These are phyloP conservation scores for Eucalyptus cloeziana DNA, from an alignment of 345 rosid genomes.

Conservation along the genomic window DNA sequence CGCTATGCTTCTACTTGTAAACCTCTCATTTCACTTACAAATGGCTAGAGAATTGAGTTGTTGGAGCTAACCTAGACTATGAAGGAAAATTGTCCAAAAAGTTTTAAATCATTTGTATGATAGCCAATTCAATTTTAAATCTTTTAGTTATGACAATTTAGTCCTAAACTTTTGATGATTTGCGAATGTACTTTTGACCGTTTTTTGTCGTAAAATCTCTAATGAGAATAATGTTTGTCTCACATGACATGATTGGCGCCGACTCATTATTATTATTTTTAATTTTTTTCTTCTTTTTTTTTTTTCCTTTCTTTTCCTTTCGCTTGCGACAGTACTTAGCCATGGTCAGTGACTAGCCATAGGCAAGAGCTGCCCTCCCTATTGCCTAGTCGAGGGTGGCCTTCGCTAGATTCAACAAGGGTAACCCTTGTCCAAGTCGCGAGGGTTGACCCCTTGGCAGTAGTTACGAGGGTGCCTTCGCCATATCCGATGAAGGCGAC, in stretches of 20 bases:
- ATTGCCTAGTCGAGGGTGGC: not conserved
- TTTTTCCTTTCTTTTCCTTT: too few species aligned
- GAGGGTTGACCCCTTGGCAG: not conserved
- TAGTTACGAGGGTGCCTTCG: rapidly evolving
- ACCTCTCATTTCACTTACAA: not conserved
- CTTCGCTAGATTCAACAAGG: not conserved
- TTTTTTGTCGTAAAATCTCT: too few species aligned
- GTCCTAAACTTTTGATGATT: too few species aligned
- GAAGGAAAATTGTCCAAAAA: not conserved
- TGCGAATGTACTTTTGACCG: not conserved
- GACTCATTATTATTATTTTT: too few species aligned
- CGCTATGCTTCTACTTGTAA: too few species aligned
- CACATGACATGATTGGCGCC: not conserved
- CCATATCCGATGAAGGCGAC: not conserved
- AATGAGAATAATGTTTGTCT: too few species aligned
- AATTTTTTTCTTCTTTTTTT: too few species aligned
- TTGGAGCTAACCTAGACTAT: not conserved
- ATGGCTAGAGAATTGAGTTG: not conserved
- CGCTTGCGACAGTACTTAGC: too few species aligned
- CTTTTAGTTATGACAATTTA: too few species aligned
- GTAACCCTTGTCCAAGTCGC: not conserved
- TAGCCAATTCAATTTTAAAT: too few species aligned
- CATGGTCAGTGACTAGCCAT: rapidly evolving
- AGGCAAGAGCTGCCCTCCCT: too few species aligned
- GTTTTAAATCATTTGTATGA: too few species aligned